Conservation (phyloP, 2,329 filamentous ascomycete species). For the Mycogone perniciosa region DNA sequence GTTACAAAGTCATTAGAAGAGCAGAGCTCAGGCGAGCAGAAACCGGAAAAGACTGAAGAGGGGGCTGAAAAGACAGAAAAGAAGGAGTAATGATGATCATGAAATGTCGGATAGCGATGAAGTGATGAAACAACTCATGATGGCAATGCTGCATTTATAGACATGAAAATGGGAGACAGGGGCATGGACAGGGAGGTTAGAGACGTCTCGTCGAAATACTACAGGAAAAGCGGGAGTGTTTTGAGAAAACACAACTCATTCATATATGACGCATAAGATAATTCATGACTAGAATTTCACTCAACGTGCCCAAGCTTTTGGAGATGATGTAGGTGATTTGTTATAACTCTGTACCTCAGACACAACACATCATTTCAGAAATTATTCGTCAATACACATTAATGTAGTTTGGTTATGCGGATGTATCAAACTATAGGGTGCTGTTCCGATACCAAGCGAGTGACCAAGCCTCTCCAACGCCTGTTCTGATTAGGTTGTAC, state of each 20-base stretch:
- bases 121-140: background rate
- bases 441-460: slow-evolving; percentile 18
- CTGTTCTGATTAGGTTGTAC: slow-evolving; percentile 15
- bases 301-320: no score
- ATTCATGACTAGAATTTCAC: no score
- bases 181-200: no score
- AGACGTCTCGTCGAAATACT: no score
- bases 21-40: slow-evolving; percentile 18
- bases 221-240: no score
- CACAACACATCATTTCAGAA: no score
- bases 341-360: no score
- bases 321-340: no score
- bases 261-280: no score
- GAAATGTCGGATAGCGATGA: background rate
- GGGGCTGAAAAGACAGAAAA: slow-evolving; percentile 9
- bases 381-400: background rate
- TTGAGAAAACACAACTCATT: no score
- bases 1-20: slow-evolving; percentile 50
- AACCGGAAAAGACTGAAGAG: background rate
- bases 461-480: slow-evolving; percentile 22
- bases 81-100: slow-evolving; percentile 11
- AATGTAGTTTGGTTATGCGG: background rate
- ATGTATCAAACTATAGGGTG: slow-evolving; percentile 1
- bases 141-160: background rate
- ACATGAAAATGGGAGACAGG: background rate